Conservation (phyloP, 306 rosid genomes). For the Hylodesmum podocarpum region DNA sequence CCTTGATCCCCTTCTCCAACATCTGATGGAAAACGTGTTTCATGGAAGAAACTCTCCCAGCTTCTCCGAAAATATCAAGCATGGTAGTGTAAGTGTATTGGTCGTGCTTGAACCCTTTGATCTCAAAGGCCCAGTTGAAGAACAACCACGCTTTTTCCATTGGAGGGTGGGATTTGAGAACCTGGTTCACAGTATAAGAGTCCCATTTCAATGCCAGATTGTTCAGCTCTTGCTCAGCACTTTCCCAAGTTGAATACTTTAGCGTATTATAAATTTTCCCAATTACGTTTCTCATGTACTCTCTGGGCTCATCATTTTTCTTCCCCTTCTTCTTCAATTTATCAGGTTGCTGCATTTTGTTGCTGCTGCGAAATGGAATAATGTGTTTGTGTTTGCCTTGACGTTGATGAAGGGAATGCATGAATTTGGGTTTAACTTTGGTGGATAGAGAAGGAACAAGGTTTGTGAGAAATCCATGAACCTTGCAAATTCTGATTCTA, state of each 20-base stretch:
- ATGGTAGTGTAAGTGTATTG: conserved; percentile 82
- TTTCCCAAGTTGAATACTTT: conserved; percentile 70
- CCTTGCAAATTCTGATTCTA: background rate
- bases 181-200: conserved; percentile 78
- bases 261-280: conserved; percentile 49
- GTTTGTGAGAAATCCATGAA: conserved; percentile 37
- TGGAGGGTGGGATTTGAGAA: conserved; percentile 84
- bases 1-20: conserved; percentile 62
- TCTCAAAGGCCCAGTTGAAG: conserved; percentile 68
- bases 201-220: conserved; percentile 70
- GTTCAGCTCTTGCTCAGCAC: conserved; percentile 50
- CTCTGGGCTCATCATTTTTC: background rate
- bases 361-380: conserved; percentile 13
- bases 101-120: conserved; percentile 72
- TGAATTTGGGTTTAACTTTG: background rate
- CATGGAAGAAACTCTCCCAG: conserved; percentile 87
- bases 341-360: background rate
- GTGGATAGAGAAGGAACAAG: conserved; percentile 21
- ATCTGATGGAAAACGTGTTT: conserved; percentile 62
- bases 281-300: conserved; percentile 55
- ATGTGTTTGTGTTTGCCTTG: conserved; percentile 34
- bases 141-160: conserved; percentile 89
- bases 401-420: conserved; percentile 44
- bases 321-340: conserved; percentile 18
- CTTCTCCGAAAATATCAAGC: conserved; percentile 88